phyloP scores from a whole-genome alignment of 345 rosid genomes.

The Triadica sebifera region DNA sequence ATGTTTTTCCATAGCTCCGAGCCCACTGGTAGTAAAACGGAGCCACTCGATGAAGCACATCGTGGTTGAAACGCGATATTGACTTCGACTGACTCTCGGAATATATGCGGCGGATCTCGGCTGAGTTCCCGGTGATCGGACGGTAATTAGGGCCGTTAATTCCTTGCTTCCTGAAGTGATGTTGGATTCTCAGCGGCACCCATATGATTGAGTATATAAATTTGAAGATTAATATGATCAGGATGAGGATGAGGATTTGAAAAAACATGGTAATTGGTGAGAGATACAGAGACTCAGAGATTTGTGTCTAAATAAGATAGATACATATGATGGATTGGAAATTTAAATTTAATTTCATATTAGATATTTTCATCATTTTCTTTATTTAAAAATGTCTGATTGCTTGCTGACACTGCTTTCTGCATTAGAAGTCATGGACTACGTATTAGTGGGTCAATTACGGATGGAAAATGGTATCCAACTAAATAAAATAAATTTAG shows the following conservation, averaged over 20 bases:
- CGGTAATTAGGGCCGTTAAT: slow-evolving; percentile 61
- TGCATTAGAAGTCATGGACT: no score
- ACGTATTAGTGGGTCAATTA: no score
- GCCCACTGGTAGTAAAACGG: slow-evolving; percentile 69
- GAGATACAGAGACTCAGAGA: no score
- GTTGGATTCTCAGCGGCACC: slow-evolving; percentile 54
- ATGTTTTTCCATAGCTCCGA: slow-evolving; percentile 49
- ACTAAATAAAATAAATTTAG: no score
- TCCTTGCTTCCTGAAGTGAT: slow-evolving; percentile 50
- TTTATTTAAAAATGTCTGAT: no score
- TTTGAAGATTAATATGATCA: slow-evolving; percentile 34
- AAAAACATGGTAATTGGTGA: slow-evolving; percentile 11
- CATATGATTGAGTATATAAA: slow-evolving; percentile 40
- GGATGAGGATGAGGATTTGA: slow-evolving; percentile 12
- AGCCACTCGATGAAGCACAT: slow-evolving; percentile 41
- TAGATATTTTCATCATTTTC: no score
- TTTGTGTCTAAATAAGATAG: no score
- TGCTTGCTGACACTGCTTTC: no score
- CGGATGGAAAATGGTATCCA: no score
- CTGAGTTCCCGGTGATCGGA: slow-evolving; percentile 55
- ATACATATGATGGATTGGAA: no score
- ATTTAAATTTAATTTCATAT: no score
- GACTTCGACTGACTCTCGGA: slow-evolving; percentile 48
- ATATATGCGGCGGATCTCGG: slow-evolving; percentile 44
- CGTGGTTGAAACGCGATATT: slow-evolving; percentile 32